Evolutionary conservation across 2,329 filamentous ascomycete species (phyloP).

Genomic region (Sphaerulina musiva): DNA sequence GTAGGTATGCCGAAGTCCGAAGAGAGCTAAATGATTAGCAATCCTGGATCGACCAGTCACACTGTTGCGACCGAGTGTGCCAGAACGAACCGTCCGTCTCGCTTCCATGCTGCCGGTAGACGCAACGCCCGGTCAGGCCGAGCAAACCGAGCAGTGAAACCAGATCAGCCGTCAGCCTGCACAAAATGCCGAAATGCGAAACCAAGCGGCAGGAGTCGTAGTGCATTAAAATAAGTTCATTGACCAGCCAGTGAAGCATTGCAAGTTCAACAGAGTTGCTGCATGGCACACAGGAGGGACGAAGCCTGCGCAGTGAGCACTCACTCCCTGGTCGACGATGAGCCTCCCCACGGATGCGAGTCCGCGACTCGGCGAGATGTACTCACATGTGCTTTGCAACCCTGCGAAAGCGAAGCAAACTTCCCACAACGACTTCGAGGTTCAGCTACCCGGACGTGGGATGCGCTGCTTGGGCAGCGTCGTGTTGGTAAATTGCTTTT

Average conservation of each 20-base stretch:
- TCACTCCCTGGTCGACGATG: too few relatives aligned
- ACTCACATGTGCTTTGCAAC: background rate
- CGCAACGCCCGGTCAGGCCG: constrained; percentile 6
- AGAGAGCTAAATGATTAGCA: background rate
- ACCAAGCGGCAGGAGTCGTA: too few relatives aligned
- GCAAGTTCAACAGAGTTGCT: too few relatives aligned
- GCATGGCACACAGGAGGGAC: too few relatives aligned
- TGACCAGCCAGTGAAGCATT: too few relatives aligned
- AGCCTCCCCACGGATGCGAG: background rate
- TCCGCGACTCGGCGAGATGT: background rate
- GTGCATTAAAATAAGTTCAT: too few relatives aligned
- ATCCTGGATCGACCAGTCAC: constrained; percentile 2
- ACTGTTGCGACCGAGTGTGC: background rate
- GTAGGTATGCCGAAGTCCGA: too few relatives aligned
- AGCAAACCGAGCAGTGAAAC: background rate
- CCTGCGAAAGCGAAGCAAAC: background rate
- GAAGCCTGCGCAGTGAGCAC: too few relatives aligned
- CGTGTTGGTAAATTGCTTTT: background rate
- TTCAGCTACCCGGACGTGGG: background rate
- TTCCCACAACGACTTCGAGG: background rate
- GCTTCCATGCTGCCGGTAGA: constrained; percentile 3
- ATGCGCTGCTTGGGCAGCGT: background rate
- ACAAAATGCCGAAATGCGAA: background rate
- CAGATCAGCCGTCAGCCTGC: background rate
- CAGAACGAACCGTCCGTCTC: constrained; percentile 2